A percentile compares a stretch with the other conserved stretches of the same genome.
These are phyloP conservation scores for Sporothrix globosa DNA, from an alignment of 2,329 filamentous ascomycete genomes.

Conservation along the genomic window DNA sequence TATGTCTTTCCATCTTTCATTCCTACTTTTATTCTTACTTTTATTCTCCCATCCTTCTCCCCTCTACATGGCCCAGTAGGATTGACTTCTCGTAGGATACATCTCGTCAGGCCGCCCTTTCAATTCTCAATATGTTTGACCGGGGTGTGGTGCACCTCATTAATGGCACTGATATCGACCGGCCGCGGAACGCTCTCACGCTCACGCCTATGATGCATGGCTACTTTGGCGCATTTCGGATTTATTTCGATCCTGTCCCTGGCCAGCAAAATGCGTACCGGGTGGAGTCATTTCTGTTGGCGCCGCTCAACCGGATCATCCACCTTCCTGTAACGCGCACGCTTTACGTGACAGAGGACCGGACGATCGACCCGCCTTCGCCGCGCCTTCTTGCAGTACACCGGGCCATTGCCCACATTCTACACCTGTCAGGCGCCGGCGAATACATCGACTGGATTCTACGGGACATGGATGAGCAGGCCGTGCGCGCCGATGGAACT, in stretches of 20 bases:
- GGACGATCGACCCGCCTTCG: constrained; percentile 28
- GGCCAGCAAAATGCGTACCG: constrained; percentile 39
- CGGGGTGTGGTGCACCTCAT: constrained; percentile 44
- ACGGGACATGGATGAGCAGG: constrained; percentile 12
- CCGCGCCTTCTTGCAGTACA: constrained; percentile 28
- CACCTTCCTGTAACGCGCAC: constrained; percentile 23
- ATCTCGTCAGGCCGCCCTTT: constrained; percentile 43
- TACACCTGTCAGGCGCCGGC: constrained; percentile 27
- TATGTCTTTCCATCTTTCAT: background rate
- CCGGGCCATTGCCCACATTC: constrained; percentile 27
- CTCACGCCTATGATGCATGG: constrained; percentile 40
- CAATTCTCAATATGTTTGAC: constrained; percentile 51
- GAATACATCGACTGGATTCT: constrained; percentile 27
- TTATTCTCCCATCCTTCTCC: too few species aligned
- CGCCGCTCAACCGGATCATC: constrained; percentile 6
- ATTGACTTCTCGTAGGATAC: constrained; percentile 27
- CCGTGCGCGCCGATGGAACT: constrained; percentile 20
- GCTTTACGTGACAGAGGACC: constrained; percentile 8
- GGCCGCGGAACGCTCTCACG: constrained; percentile 47
- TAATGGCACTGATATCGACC: constrained; percentile 47
- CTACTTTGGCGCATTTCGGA: constrained; percentile 42
- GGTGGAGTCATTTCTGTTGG: constrained; percentile 38
- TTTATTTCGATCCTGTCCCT: constrained; percentile 41
- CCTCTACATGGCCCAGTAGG: too few species aligned
- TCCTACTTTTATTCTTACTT: too few species aligned